Percentiles rank a stretch among this genome's conserved stretches.
phyloP scores from a whole-genome alignment of 148 eudicot genomes.

The Rhododendron ferrugineum region DNA sequence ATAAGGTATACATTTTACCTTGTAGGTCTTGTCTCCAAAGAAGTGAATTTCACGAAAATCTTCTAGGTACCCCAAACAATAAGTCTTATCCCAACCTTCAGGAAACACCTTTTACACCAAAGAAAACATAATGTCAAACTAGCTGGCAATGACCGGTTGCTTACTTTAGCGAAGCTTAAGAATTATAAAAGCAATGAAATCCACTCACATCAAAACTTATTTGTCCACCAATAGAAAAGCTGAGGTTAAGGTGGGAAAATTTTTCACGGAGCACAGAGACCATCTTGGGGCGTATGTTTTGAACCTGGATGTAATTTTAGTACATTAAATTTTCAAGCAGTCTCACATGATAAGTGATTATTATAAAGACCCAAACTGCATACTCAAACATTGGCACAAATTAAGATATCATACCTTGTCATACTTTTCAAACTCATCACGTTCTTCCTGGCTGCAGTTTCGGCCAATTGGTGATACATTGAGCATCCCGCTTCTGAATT shows the following conservation, averaged over 20 bases:
- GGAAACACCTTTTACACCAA: constrained; percentile 65
- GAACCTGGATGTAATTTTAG: constrained; percentile 38
- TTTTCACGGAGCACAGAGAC: constrained; percentile 85
- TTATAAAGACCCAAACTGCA: background rate
- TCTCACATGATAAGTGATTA: background rate
- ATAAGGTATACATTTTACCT: constrained; percentile 36
- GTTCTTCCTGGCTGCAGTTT: constrained; percentile 96
- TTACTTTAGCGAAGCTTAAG: constrained; percentile 3
- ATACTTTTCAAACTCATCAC: constrained; percentile 91
- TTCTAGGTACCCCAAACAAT: constrained; percentile 72
- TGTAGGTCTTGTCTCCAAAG: constrained; percentile 97
- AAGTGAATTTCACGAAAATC: constrained; percentile 82
- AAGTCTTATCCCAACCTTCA: constrained; percentile 97
- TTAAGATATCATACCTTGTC: constrained; percentile 59
- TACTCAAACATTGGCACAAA: background rate
- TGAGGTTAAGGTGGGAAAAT: constrained; percentile 74
- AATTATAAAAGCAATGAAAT: constrained; percentile 6
- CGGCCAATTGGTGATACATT: constrained; percentile 97
- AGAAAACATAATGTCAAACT: constrained; percentile 1
- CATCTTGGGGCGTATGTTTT: constrained; percentile 76
- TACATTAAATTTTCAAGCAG: background rate
- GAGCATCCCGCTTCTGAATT: constrained; percentile 93
- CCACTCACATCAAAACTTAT: constrained; percentile 90
- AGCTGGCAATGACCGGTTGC: background rate
- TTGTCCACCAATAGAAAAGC: constrained; percentile 92